Evolutionary conservation across 2,329 filamentous ascomycete genomes (phyloP), one percentile per base, ranked within the genome.

Genomic region (Xylariaceae sp.): DNA sequence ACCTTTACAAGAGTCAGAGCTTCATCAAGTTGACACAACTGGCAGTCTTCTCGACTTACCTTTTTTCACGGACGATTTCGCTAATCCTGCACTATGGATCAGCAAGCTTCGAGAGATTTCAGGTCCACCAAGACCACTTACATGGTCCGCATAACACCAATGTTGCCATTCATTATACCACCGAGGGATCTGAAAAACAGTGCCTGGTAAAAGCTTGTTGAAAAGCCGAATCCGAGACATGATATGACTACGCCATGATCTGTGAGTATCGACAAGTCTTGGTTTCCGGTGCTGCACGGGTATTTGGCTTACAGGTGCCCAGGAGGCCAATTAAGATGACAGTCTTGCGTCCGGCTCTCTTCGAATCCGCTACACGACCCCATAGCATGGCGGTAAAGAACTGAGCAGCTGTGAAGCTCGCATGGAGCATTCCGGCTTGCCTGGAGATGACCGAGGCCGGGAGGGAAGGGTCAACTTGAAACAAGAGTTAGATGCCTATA

Each of bases 311-410:
- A 72, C 69, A 34, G 7, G 81, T 91, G 0, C 91, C 91, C 1
- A 85, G 68, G 34, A 96, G 74, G 0, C 92, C 91, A 56, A 95
- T 84, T 56, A 95, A 75, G 15, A 96, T 78, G 11, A 94, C 89
- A 13, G 81, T 82, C 73, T 96, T 96, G 53, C 91, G 82, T 0
- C 91, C 92, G 59, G 83, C 80, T 57, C 76, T 77, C 44, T 83
- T 82, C 5, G 81, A 81, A 68, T 86, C 82, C 5, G 88, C 85
- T 2, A 92, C 75, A 0, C 88, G 80, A 0, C 91, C 91, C 91
- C 91, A 96, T 61, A 90, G 73, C 72, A 96, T 86, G 2, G 90
- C 90, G 0, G 90, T 95, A 18, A 90, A 70, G 68, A 93, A 93
- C 71, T 96, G 91, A 0, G 88, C 87, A 0, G 86, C 88, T 0